Percentiles rank a stretch among this genome's conserved stretches.
These are phyloP conservation scores for Globisporangium yorkense DNA, from an alignment of 352 stramenopile genomes.

Conservation along the genomic window DNA sequence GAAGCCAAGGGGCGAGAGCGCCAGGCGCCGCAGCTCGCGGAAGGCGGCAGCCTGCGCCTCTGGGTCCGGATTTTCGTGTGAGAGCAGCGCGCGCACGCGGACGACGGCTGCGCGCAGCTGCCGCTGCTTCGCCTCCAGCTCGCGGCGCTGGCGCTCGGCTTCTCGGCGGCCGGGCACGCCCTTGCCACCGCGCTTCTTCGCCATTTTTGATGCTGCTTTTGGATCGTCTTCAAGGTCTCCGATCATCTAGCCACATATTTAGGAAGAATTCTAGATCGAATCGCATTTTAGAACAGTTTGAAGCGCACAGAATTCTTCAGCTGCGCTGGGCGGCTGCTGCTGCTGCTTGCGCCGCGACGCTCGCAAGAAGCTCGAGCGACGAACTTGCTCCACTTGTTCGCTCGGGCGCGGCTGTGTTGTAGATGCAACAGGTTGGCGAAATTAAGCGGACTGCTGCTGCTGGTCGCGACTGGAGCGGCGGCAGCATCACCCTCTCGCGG, in stretches of 20 bases:
- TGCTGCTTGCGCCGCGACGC: constrained; percentile 6
- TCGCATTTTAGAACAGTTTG: background rate
- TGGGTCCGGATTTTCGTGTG: background rate
- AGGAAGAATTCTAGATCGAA: no score
- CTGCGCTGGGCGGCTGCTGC: constrained; percentile 11
- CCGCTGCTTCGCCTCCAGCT: constrained; percentile 46
- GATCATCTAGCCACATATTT: no score
- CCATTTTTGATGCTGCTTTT: constrained; percentile 12
- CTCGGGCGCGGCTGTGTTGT: background rate
- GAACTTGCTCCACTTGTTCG: background rate
- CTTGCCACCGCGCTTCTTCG: constrained; percentile 33
- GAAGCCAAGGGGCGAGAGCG: constrained; percentile 46
- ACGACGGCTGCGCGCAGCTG: constrained; percentile 30
- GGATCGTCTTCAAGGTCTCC: no score
- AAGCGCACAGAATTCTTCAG: background rate
- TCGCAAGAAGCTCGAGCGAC: constrained; percentile 5
- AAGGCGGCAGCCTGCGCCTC: constrained; percentile 19
- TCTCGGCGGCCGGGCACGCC: constrained; percentile 26
- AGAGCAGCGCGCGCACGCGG: constrained; percentile 19
- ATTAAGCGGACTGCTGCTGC: background rate
- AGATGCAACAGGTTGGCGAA: background rate
- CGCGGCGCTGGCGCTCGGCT: constrained; percentile 32
- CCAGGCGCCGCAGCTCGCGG: constrained; percentile 50
- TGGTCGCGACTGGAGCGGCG: background rate
- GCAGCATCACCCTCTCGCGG: background rate